Percentiles rank a stretch among this genome's conserved stretches.
Conservation (phyloP, 768 basidiomycete genomes). For the Boletus eberwhitei region DNA sequence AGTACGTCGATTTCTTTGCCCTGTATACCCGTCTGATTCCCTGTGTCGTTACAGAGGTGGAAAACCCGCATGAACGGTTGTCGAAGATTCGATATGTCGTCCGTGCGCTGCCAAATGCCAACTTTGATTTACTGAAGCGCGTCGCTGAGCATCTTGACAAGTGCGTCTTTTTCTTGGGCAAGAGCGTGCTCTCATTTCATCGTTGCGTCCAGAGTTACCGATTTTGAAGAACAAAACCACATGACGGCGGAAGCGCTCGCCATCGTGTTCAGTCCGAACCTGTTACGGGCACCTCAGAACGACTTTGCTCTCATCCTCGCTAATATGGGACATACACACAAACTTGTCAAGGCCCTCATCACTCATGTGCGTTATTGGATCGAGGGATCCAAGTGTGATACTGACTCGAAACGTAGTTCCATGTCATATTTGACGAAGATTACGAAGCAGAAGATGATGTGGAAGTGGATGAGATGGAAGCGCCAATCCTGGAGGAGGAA, state of each 20-base stretch:
- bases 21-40: conserved; percentile 2
- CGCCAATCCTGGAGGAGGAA: conserved; percentile 62
- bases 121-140: conserved; percentile 77
- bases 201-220: conserved; percentile 59
- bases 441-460: conserved; percentile 48
- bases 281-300: conserved; percentile 73
- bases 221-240: conserved; percentile 84
- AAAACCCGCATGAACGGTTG: conserved; percentile 66
- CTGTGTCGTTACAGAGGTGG: conserved; percentile 47
- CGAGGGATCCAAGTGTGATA: background rate
- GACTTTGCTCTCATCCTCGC: conserved; percentile 74
- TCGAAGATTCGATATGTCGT: conserved; percentile 63
- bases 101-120: conserved; percentile 63
- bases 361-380: conserved; percentile 56
- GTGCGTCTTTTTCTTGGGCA: conserved; percentile 31
- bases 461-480: conserved; percentile 65
- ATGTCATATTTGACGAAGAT: conserved; percentile 75
- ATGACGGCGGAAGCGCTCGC: conserved; percentile 86
- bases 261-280: conserved; percentile 82
- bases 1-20: conserved; percentile 41
- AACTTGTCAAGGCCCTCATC: conserved; percentile 72
- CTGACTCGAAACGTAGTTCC: conserved; percentile 40
- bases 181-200: background rate
- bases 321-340: conserved; percentile 77
- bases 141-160: conserved; percentile 82